Base-by-base conservation (phyloP, 1,284 basidiomycete species). In the Apiotrichum veenhuisii region DNA sequence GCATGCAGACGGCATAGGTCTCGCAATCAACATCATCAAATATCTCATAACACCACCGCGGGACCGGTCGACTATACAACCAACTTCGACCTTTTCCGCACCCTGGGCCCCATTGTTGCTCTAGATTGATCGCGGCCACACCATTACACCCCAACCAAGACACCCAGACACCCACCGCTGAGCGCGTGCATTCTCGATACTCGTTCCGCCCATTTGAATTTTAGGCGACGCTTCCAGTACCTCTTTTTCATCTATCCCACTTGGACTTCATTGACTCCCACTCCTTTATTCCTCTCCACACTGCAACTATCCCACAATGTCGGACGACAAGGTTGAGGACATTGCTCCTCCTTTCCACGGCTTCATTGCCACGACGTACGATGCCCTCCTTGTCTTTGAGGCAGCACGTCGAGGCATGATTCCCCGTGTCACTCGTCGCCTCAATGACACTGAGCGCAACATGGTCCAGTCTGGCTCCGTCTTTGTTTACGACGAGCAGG, bases 401-500 rank as follows among this genome's bases (percentile, higher is more conserved):
- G 93, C 92, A 4, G 92, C 92, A 33, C 83, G 89, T 45, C 83
- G 89, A 27, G 91, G 92, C 25, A 83, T 92, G 67, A 91, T 96
- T 51, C 92, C 94, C 2, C 84, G 93, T 55, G 90, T 98, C 41
- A 94, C 91, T n/a, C 85, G 95, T 36, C 84, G 95, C 33, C 83
- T 98, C 51, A 90, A 93, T 61, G 94, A 97, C 73, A 83, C 88
- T 42, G 95, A 98, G 76, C 84, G 90, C 58, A 88, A 86, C 67
- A 89, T 95, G 85, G 95, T 98, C 71, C 85, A 86, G 30, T 92
- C 89, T 10, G 95, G 95, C 56, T 89, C 89, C 4, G 91, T 98
- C 33, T 98, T 97, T 70, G 94, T 98, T 58, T 98, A 98, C 73
- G 92, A 98, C 76, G 94, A 97, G 79, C 87, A 91, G 67, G 92